Evolutionary conservation across 495 filamentous ascomycete species (phyloP), one percentile per base, ranked within the genome.

Genomic region (Neurospora sp.): DNA sequence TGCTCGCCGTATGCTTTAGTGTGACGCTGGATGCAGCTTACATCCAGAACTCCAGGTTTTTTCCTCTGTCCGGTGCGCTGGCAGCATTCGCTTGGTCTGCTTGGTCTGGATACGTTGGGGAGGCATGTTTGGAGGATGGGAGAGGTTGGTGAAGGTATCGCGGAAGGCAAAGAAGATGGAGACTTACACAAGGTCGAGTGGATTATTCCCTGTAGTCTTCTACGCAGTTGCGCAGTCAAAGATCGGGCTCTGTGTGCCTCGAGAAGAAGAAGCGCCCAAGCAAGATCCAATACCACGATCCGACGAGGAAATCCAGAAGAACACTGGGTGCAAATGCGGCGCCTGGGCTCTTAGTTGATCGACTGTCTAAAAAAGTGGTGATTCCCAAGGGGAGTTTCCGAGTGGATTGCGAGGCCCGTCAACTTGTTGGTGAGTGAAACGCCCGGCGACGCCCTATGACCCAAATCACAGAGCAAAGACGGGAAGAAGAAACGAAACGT

Each of bases 11-110:
- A 70, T 79, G 78, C 79, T 78, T 76, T 76, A 78, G 78, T 79
- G 79, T 79, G 73, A 77, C 73, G 76, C 59, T 73, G 75, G 74
- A 74, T 78, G 79, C 79, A 78, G 79, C 73, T 75, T 70, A 66
- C 54, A 66, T 37, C 54, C 54, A 66, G 54, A 66, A 35, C 54
- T 66, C 31, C 31, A 16, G 14, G 14, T 66, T 66, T 66, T 31
- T 66, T 35, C 27, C 54, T 66, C 27, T 37, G 27, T 18, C 14
- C 54, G 54, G 54, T 66, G 54, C 54, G 54, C 54, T 66, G 54
- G 54, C 54, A 66, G 54, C 54, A 4, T 66, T 66, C 54, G 54
- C 54, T 66, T 59, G 48, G 48, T 27, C 11, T 59, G 48, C 20
- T 59, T 35, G 54, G 54, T 66, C 54, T 66, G 54, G 54, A 37